Base-by-base conservation (phyloP, 768 basidiomycete species). In the Termitomyces heimii region DNA sequence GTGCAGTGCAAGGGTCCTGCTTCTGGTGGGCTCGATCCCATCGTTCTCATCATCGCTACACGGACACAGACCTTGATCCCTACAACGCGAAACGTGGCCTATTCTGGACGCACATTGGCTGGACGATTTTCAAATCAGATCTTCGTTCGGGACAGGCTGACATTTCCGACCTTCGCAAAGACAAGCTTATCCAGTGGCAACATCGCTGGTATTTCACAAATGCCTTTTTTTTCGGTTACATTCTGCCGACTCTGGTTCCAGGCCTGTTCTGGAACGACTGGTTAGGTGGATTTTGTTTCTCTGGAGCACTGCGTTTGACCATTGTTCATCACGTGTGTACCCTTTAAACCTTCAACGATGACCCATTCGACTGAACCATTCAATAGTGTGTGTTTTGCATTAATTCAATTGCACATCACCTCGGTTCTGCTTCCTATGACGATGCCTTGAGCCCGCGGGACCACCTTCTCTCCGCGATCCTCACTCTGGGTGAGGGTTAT, bases 401-500 rank as follows among this genome's bases (percentile, higher is more conserved):
- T 70, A 94, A 93, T 68, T 93, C 91, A 20, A 80, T 94, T 31
- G 91, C 91, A 0, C 92, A 94, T 69, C 92, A 86, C 74, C 78
- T 94, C 47, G 92, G 92, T 35, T 82, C 83, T 48, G 78, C 89
- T 29, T 83, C 91, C 1, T 94, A 92, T 61, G 92, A 94, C 68
- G 89, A 92, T 75, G 84, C 73, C 61, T 79, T 88, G 66, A 83
- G 84, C 34, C 88, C 90, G 43, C 80, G 88, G 29, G 90, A 93
- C 67, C 86, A 88, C 69, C 76, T 92, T 63, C 67, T 93, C 44
- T 92, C 92, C 32, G 91, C 92, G 10, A 76, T 93, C 62, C 78
- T 89, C 57, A 94, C 92, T 4, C 84, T 92, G 75, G 90, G 91
- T 13, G 91, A 94, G 71, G 90, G 90, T 5, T 92, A 92, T 71